Base-by-base conservation (phyloP, 2,329 filamentous ascomycete species). In the Spiromastix sp. region DNA sequence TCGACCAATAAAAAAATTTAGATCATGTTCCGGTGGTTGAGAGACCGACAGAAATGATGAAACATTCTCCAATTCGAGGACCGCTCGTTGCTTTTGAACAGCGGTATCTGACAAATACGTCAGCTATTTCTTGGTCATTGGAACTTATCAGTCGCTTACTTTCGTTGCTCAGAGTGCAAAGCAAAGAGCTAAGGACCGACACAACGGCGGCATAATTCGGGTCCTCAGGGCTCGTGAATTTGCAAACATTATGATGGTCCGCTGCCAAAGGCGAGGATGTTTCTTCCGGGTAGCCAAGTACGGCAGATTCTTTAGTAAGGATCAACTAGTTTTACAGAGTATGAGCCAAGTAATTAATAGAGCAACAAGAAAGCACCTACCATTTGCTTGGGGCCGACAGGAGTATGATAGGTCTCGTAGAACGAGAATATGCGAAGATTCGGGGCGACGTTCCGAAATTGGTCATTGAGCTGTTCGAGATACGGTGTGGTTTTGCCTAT, bases 351-450 rank as follows among this genome's bases (percentile, higher is more conserved):
- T n/a, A n/a, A n/a, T n/a, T n/a, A n/a, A n/a, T n/a, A n/a, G n/a
- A n/a, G n/a, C n/a, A n/a, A n/a, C n/a, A n/a, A n/a, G n/a, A n/a
- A n/a, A n/a, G n/a, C n/a, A n/a, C n/a, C n/a, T n/a, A n/a, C n/a
- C n/a, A n/a, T n/a, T n/a, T n/a, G n/a, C 21, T 7, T 36, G 18
- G 11, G 16, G 10, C 39, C 39, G 11, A 45, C 34, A 8, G 41
- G 10, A 7, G 44, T 46, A 5, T 30, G n/a, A 9, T 9, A 16
- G 9, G 42, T 44, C 31, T 47, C 44, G 30, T 42, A 47, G 24
- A 47, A 47, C 25, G 44, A 47, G 13, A 43, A 13, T 10, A 47
- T 43, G 12, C 35, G 13, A 9, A 47, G 16, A 18, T 30, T 40
- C n/a, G 38, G 36, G 16, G 40, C 40, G 13, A 43, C 16, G 16